phyloP scores from a whole-genome alignment of 345 rosid species.

The Salix dunnii region DNA sequence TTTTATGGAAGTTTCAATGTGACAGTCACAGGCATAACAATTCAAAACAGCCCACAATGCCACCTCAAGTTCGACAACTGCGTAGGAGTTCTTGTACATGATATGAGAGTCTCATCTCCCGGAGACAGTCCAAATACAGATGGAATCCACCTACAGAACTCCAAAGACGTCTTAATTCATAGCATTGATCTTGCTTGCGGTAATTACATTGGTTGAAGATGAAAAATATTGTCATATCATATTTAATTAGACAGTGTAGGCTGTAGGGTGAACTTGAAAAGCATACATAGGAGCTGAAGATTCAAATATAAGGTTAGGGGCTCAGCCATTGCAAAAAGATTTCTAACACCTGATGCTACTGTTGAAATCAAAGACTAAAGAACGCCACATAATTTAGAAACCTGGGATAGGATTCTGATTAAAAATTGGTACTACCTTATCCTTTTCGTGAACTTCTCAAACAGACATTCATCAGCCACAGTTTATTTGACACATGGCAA shows the following conservation, averaged over 20 bases:
- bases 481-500: slow-evolving; percentile 19
- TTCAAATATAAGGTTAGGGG: slow-evolving; percentile 11
- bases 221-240: slow-evolving; percentile 5
- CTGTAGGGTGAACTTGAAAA: slow-evolving; percentile 18
- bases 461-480: slow-evolving; percentile 18
- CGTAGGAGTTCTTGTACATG: slow-evolving; percentile 76
- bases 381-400: slow-evolving; percentile 6
- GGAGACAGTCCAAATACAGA: slow-evolving; percentile 97
- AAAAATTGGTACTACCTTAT: slow-evolving; percentile 31
- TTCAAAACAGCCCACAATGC: slow-evolving; percentile 94
- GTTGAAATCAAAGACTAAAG: not conserved
- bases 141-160: slow-evolving; percentile 91
- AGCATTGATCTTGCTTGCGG: slow-evolving; percentile 74
- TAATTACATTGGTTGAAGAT: slow-evolving; percentile 26
- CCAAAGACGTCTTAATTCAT: slow-evolving; percentile 73
- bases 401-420: slow-evolving; percentile 17
- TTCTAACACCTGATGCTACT: slow-evolving; percentile 8
- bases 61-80: slow-evolving; percentile 97
- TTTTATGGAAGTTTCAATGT: slow-evolving; percentile 90
- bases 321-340: slow-evolving; percentile 9
- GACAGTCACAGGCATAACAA: slow-evolving; percentile 82
- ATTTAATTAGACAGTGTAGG: slow-evolving; percentile 7
- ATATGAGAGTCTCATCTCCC: slow-evolving; percentile 61
- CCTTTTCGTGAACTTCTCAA: slow-evolving; percentile 16
- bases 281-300: slow-evolving; percentile 13